Base-by-base conservation (phyloP, 306 rosid species). In the Ammopiptanthus mongolicus region DNA sequence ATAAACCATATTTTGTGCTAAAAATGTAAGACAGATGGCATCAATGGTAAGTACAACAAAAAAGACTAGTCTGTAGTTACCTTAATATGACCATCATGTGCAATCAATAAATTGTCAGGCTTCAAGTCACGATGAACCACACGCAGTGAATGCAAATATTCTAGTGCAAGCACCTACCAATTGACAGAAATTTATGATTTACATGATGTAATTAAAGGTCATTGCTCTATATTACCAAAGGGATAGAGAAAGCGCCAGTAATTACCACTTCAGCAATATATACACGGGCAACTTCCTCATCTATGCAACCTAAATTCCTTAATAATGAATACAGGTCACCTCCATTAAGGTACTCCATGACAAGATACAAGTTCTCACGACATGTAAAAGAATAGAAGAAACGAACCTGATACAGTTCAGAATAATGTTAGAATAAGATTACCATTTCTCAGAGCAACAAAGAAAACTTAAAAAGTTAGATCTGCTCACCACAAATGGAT, bases 351-450 rank as follows among this genome's bases (percentile, higher is more conserved):
- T 96, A 96, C 88, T 96, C 99, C 99, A 96, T 96, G 73, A 96
- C 99, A 65, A 96, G 99, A 75, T 96, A 96, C 81, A 96, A 83
- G 84, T 96, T 96, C 56, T 92, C 98, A 48, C 98, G 87, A 66
- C 98, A 92, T 63, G 99, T 96, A 83, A 96, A 96, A 39, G 99
- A 96, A 88, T 96, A 96, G 88, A 96, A 96, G 88, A 96, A 96
- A 21, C 99, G 99, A 79, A 96, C 99, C 99, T 96, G 92, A 78
- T 25, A 76, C 59, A 56, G 42, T 63, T 57, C 48, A 84, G 73
- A 56, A 42, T 63, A 56, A 58, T 22, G 75, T 88, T 59, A 82
- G 79, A 79, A 74, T 14, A 68, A 52, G 57, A 46, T 63, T 63
- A 76, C 34, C 44, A 55, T 41, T 76, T 79, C 62, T 53, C 14